Percentiles rank a stretch among this genome's conserved stretches.
Conservation (phyloP, 164 flowering plant species). For the Stephania cephalantha region DNA sequence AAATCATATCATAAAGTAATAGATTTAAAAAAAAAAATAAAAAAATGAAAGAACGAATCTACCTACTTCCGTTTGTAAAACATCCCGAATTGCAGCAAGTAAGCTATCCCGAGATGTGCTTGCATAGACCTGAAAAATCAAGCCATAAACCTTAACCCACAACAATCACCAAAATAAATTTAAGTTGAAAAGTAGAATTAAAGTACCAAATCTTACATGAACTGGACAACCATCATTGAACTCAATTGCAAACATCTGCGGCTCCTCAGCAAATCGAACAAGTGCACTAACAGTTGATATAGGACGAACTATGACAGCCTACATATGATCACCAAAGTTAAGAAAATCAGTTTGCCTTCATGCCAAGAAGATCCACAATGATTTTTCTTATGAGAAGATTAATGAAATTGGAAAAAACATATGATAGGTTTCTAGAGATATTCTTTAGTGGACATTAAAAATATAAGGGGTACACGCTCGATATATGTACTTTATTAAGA, state of each 20-base stretch:
- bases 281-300: conserved; percentile 78
- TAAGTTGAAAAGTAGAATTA: background rate
- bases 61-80: conserved; percentile 95
- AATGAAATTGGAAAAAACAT: too few relatives aligned
- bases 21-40: background rate
- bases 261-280: conserved; percentile 97
- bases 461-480: too few relatives aligned
- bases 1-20: conserved; percentile 8
- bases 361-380: too few relatives aligned
- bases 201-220: conserved; percentile 53
- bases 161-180: background rate
- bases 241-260: conserved; percentile 98
- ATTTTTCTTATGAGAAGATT: too few relatives aligned
- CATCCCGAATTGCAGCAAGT: conserved; percentile 91
- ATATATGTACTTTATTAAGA: too few relatives aligned
- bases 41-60: conserved; percentile 31
- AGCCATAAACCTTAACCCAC: conserved; percentile 18
- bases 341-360: too few relatives aligned
- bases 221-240: conserved; percentile 94
- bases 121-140: conserved; percentile 71
- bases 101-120: conserved; percentile 95
- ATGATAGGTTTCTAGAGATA: too few relatives aligned
- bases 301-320: conserved; percentile 96
- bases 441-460: too few relatives aligned
- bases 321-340: conserved; percentile 35